Percentiles rank a stretch among this genome's conserved stretches.
Conservation (phyloP, 768 basidiomycete species). For the Boletus pseudopeckii region DNA sequence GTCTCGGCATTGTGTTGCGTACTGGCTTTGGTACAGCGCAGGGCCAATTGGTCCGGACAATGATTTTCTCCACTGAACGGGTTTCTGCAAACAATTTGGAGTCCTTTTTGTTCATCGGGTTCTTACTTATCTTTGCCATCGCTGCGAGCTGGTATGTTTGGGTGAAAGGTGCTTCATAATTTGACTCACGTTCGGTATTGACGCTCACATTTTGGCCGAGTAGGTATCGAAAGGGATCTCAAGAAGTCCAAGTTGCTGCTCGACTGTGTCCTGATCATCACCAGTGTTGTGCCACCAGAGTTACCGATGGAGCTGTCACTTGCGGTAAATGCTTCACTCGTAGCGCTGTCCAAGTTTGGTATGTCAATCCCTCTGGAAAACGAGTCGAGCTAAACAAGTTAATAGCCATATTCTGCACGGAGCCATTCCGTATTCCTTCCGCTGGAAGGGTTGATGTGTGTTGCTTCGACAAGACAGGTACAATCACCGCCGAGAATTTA, state of each 20-base stretch:
- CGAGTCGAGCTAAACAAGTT: background rate
- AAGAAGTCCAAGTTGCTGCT: constrained; percentile 94
- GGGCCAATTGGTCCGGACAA: constrained; percentile 94
- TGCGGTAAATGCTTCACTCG: constrained; percentile 92
- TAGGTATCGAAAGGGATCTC: constrained; percentile 86
- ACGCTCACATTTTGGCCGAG: constrained; percentile 4
- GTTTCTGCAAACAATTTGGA: constrained; percentile 96
- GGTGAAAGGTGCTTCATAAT: constrained; percentile 68
- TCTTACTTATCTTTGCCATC: constrained; percentile 95
- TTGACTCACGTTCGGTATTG: background rate
- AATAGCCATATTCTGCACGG: constrained; percentile 96
- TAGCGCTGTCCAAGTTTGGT: constrained; percentile 92
- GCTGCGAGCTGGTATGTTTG: constrained; percentile 99
- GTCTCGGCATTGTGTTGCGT: constrained; percentile 86
- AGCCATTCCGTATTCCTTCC: constrained; percentile 95
- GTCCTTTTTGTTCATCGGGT: constrained; percentile 96
- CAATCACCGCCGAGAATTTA: constrained; percentile 93
- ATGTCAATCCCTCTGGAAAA: constrained; percentile 24
- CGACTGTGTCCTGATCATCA: constrained; percentile 95
- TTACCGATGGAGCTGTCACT: constrained; percentile 96
- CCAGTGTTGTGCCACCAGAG: constrained; percentile 96
- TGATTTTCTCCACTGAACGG: constrained; percentile 98
- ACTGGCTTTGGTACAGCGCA: constrained; percentile 98
- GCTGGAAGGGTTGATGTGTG: constrained; percentile 97
- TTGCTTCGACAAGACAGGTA: constrained; percentile 99